Evolutionary conservation across 148 eudicot species (phyloP), one percentile per base, ranked within the genome.

Genomic region (Selenicereus undatus): DNA sequence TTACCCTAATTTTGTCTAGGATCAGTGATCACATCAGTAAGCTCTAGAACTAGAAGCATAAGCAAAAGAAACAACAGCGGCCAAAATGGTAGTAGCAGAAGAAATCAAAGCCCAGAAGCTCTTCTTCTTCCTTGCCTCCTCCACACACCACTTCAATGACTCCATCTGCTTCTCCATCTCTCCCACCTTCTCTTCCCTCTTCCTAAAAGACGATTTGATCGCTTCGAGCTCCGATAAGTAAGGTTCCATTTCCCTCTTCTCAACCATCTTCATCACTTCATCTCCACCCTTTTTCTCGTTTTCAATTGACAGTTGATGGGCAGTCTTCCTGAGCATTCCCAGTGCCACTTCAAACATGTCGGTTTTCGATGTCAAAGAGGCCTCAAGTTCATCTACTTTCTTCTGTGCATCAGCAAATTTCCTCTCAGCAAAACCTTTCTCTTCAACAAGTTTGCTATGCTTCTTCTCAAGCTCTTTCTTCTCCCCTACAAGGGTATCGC

Each of bases 61-160:
- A 52, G 93, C 98, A 78, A 86, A 84, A 16, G 95, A 91, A 81
- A 88, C 84, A 86, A 88, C 88, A 26, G 95, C 98, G 71, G 98
- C 99, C 22, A 93, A 73, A 76, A 96, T 58, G 11, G 98, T 89
- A 32, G 97, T 89, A 0, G 91, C 98, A 4, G 98, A 96, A 1
- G 95, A 91, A 65, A 93, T 85, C 80, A 88, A 4, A 26, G 95
- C 83, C 98, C 95, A 93, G 16, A 96, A 86, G 84, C 78, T 88
- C 88, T 91, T 92, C 86, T 86, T 89, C 86, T 92, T 92, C 30
- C 54, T 81, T 30, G 87, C 95, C 39, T 90, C 94, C 11, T 77
- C 71, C 5, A 93, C 90, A 8, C 86, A 78, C 9, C 22, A 43
- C 73, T 92, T 81, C 81, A 95, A 81, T 11, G 79, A 27, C 85